Evolutionary conservation across 73 alveolate genomes (phyloP).

Genomic region (Stentor roeselii): DNA sequence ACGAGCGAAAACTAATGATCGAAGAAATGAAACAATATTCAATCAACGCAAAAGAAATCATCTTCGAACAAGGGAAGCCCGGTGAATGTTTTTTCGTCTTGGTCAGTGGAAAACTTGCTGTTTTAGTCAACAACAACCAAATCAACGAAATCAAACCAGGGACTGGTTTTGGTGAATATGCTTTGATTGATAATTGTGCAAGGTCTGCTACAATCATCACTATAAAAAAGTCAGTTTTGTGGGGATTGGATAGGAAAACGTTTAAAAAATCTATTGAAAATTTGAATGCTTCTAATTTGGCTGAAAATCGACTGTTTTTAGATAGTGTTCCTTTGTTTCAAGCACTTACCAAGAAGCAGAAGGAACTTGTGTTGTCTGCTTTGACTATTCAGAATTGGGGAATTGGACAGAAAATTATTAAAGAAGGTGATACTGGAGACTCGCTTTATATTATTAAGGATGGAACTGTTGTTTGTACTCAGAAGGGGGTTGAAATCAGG

Average conservation of each 20-base stretch:
- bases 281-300: not conserved
- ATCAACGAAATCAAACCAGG: not conserved
- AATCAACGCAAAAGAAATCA: not conserved
- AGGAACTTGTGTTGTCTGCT: not conserved
- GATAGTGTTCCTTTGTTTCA: not conserved
- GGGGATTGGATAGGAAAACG: not conserved
- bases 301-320: not conserved
- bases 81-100: not conserved
- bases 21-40: not conserved
- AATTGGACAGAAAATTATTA: constrained; percentile 39
- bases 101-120: constrained; percentile 6
- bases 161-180: not conserved
- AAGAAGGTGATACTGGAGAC: constrained; percentile 57
- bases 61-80: not conserved
- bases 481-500: constrained; percentile 37
- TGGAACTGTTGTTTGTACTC: constrained; percentile 35
- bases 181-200: not conserved
- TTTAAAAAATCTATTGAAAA: not conserved
- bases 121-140: not conserved
- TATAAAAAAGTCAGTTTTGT: not conserved
- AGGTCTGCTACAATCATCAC: not conserved
- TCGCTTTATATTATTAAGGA: constrained; percentile 44
- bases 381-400: not conserved
- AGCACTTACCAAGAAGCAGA: not conserved
- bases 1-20: no score